Evolutionary conservation across 2,329 filamentous ascomycete genomes (phyloP), one percentile per base, ranked within the genome.

Genomic region (Endoconidiophora laricicola): DNA sequence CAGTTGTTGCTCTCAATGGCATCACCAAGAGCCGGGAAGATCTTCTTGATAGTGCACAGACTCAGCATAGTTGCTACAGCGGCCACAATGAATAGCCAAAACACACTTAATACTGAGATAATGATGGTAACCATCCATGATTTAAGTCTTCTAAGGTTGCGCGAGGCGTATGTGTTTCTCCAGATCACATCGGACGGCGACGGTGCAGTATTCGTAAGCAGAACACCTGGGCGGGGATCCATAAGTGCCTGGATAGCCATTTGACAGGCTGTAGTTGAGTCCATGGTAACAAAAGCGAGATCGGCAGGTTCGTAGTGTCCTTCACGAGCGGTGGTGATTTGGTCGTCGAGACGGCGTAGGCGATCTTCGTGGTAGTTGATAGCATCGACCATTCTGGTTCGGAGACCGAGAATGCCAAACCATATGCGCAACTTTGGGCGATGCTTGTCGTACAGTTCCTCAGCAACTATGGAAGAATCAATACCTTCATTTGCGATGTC

Each of bases 221-320:
- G 73, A 54, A 84, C 82, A 52, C 88, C 81, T 0, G 93, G 91
- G 9, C 84, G 81, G 3, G 91, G 87, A 60, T 96, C 90, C 48
- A 98, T 78, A 9, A 94, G 81, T 3, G 91, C 88, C 64, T 98
- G 91, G 41, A 94, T 86, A 22, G 88, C 86, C 87, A 96, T 94
- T 67, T 98, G 91, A 57, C 78, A 81, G 29, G 88, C 82, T 12
- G 88, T 85, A 46, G 94, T 91, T 3, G 86, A 91, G 66, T 95
- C 86, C 86, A 98, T 93, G 0, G 91, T 96, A 38, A 98, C 85
- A 63, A 98, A 95, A 1, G 93, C 93, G 54, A 93, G 74, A 45
- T 90, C 82, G 1, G 81, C 88, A 0, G 91, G 72, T 4, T 73
- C 68, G 58, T 87, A 96, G 3, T 83, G 74, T 62, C 85, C 84